These are phyloP conservation scores for Cystofilobasidium bisporidii DNA, from an alignment of 768 basidiomycete species.

Conservation along the genomic window DNA sequence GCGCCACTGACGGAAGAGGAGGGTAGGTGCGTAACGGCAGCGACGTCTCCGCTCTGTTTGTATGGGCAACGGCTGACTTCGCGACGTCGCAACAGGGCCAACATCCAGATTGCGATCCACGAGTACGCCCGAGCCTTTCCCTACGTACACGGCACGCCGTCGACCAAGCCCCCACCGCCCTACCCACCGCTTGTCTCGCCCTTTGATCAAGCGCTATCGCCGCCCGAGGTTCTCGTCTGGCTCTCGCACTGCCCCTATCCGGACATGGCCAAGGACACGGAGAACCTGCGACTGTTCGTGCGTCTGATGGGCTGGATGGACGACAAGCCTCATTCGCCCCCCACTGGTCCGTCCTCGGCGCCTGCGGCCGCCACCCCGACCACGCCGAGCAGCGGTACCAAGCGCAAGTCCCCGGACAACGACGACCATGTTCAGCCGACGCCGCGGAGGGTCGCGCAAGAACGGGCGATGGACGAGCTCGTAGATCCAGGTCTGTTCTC, in stretches of 20 bases:
- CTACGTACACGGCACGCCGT: not conserved
- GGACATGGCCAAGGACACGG: constrained; percentile 19
- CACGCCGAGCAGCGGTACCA: too few relatives aligned
- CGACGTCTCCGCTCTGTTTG: too few relatives aligned
- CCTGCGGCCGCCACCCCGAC: not conserved
- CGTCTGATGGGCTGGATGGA: constrained; percentile 16
- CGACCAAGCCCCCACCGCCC: not conserved
- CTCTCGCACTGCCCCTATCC: constrained; percentile 18
- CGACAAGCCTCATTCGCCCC: too few relatives aligned
- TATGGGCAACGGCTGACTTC: not conserved
- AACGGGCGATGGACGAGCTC: not conserved
- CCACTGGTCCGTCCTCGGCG: not conserved
- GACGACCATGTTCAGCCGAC: not conserved
- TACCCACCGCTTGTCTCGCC: not conserved
- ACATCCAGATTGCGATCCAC: constrained; percentile 4
- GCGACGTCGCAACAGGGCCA: not conserved
- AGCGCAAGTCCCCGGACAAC: not conserved
- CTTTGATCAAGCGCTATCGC: constrained; percentile 7
- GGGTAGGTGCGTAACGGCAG: constrained; percentile 16
- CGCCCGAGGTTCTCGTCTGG: constrained; percentile 26
- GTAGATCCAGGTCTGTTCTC: not conserved
- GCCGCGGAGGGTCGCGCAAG: not conserved
- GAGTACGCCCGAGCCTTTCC: constrained; percentile 23
- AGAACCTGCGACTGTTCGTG: constrained; percentile 16
- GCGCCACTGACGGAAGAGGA: constrained; percentile 12